Evolutionary conservation across 75 land plant species (phyloP).

Genomic region (Pinus albicaulis): DNA sequence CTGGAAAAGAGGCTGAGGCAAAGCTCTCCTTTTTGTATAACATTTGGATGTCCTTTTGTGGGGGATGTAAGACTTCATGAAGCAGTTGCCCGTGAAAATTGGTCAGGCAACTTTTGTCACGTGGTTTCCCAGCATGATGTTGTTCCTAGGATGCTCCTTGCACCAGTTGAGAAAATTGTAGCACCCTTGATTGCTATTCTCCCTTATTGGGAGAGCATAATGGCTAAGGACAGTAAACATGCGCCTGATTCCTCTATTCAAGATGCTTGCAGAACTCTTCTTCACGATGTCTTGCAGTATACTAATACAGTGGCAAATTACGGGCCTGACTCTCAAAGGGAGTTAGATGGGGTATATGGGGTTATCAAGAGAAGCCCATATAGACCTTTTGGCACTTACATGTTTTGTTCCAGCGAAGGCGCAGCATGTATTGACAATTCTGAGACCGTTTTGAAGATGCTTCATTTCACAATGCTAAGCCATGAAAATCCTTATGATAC

Average conservation of each 20-base stretch:
- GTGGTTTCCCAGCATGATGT: constrained; percentile 48
- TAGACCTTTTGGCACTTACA: constrained; percentile 45
- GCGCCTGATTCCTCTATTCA: not conserved
- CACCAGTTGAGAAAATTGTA: constrained; percentile 36
- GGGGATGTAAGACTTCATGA: constrained; percentile 43
- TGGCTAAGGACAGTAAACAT: not conserved
- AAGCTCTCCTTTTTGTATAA: constrained; percentile 33
- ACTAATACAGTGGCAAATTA: too few relatives aligned
- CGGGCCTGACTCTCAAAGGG: too few relatives aligned
- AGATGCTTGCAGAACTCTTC: not conserved
- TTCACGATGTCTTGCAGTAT: too few relatives aligned
- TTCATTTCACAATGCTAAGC: constrained; percentile 7
- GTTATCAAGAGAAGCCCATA: constrained; percentile 4
- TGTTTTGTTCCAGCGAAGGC: constrained; percentile 36
- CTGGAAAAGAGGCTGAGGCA: not conserved
- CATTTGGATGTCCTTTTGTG: constrained; percentile 68
- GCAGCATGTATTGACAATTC: constrained; percentile 34
- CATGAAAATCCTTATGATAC: too few relatives aligned
- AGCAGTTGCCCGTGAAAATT: constrained; percentile 46
- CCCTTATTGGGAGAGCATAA: not conserved
- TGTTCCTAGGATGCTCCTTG: constrained; percentile 52
- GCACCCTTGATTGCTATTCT: constrained; percentile 19
- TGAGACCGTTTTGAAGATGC: constrained; percentile 17
- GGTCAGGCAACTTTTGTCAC: constrained; percentile 45
- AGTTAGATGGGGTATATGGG: too few relatives aligned